A percentile compares a stretch with the other conserved stretches of the same genome.
Conservation (phyloP, 345 rosid genomes). For the Corchorus capsularis region DNA sequence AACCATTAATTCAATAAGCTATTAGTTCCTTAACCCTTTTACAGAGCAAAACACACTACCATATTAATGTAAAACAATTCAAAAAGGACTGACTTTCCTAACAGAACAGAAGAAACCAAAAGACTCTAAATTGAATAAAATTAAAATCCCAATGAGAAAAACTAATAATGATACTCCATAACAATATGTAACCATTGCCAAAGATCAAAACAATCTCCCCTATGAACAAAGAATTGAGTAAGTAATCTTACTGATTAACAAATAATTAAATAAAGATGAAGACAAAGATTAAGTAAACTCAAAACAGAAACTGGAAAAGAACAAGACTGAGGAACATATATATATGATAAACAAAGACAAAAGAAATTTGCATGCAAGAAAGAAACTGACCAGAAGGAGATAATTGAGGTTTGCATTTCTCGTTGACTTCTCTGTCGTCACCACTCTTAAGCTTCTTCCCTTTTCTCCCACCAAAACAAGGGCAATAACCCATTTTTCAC, state of each 20-base stretch:
- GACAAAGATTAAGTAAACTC: background rate
- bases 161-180: background rate
- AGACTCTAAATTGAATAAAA: background rate
- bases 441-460: conserved; percentile 24
- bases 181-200: background rate
- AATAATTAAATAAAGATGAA: background rate
- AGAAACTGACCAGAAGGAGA: conserved; percentile 9
- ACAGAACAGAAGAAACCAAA: background rate
- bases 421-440: background rate
- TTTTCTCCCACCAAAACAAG: conserved; percentile 49
- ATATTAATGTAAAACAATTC: background rate
- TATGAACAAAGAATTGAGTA: background rate
- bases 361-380: background rate
- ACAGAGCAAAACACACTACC: background rate
- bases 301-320: background rate
- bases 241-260: background rate
- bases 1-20: background rate
- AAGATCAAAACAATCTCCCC: background rate
- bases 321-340: background rate
- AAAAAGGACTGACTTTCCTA: background rate
- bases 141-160: background rate
- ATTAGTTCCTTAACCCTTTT: background rate
- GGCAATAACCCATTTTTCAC: conserved; percentile 43
- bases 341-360: background rate
- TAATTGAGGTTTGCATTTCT: conserved; percentile 14